Conservation (phyloP, 83 land plant species). For the Picea abies region DNA sequence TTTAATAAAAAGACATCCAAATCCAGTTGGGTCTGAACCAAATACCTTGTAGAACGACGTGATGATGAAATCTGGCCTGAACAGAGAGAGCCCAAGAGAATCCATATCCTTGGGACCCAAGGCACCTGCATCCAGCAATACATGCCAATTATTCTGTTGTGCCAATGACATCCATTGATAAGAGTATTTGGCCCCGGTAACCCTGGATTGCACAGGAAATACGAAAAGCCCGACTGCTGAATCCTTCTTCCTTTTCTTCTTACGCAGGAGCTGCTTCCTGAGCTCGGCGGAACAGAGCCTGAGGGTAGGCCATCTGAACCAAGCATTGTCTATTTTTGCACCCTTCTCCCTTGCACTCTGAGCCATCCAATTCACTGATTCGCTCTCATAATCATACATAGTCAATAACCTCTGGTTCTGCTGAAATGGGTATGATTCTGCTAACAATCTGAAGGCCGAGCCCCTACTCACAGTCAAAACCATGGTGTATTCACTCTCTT, state of each 20-base stretch:
- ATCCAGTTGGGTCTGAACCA: conserved; percentile 92
- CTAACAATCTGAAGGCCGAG: conserved; percentile 83
- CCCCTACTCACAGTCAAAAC: conserved; percentile 94
- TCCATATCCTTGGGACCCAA: conserved; percentile 97
- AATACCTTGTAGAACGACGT: conserved; percentile 91
- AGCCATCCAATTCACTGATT: conserved; percentile 87
- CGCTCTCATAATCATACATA: conserved; percentile 95
- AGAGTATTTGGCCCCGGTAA: conserved; percentile 92
- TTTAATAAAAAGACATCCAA: conserved; percentile 91
- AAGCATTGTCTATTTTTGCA: conserved; percentile 75
- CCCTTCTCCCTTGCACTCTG: conserved; percentile 83
- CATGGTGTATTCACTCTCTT: conserved; percentile 85
- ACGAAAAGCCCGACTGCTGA: conserved; percentile 84
- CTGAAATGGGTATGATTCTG: conserved; percentile 87
- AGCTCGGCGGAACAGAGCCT: conserved; percentile 73
- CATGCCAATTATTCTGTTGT: conserved; percentile 95
- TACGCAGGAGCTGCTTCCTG: conserved; percentile 69
- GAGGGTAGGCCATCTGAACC: conserved; percentile 86
- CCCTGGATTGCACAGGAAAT: conserved; percentile 90
- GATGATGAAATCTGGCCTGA: conserved; percentile 91
- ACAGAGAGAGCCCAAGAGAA: conserved; percentile 86
- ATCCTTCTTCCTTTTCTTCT: conserved; percentile 76
- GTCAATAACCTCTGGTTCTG: conserved; percentile 74
- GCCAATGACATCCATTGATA: conserved; percentile 98
- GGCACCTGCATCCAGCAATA: conserved; percentile 91